Evolutionary conservation across 2,329 filamentous ascomycete genomes (phyloP), one percentile per base, ranked within the genome.

Genomic region (Xylaria sp.): DNA sequence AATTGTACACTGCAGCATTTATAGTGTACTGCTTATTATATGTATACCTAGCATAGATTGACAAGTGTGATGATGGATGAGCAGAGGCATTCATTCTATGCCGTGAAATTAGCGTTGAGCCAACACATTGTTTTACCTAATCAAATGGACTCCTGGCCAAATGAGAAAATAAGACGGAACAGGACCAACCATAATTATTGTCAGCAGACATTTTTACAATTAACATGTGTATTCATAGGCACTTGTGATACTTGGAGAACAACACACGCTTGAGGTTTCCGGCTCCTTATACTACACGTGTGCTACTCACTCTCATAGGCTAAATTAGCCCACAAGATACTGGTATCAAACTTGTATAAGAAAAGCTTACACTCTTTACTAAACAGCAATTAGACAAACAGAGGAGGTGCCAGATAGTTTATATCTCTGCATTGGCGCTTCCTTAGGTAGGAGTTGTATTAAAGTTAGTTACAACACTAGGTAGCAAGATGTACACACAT

Each of bases 31-130:
- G n/a, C 40, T 18, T 42, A 10, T 18, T 44, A 40, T 40, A 40
- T 10, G 35, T 18, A n/a, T 44, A 18, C 40, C 40, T 18, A 47
- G 48, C 44, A 61, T 62, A 48, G 51, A 67, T 69, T 60, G 40
- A 50, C 61, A 29, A 6, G 50, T 32, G n/a, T 37, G 37, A 32
- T 12, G 5, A 44, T 32, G 48, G 5, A 44, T 32, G 48, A 21
- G 9, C 29, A 51, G 32, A 37, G 32, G 21, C 21, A 23, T 13
- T 50, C 18, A 29, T 54, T 32, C 21, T 55, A 55, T 37, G 27
- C 29, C 53, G 29, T 48, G 47, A 35, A 51, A 29, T 60, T 60
- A 47, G 53, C 16, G 53, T 40, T 51, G 23, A 59, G 18, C 10
- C 57, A 54, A 35, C 37, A 44, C 29, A 47, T 23, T 42, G 40